Evolutionary conservation across 371 early-diverging fungal genomes (phyloP), one percentile per base, ranked within the genome.

Genomic region (Mucor circinelloides): DNA sequence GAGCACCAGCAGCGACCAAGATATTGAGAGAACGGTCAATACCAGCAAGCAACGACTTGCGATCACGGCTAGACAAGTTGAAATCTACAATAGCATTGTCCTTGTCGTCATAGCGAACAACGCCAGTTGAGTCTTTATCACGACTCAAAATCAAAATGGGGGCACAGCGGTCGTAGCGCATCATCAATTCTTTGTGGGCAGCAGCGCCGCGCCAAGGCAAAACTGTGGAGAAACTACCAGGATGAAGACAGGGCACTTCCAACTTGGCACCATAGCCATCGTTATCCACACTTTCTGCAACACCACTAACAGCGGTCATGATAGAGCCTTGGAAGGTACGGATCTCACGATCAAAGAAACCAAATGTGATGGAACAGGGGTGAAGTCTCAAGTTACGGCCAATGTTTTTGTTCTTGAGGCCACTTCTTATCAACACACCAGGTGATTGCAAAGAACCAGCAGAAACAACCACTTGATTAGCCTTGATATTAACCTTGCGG

Each of bases 371-470:
- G n/a, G 72, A 57, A 56, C 80, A 85, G 5, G 94, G 94, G 66
- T 94, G 93, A 19, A 91, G 67, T 54, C 75, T 74, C 28, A 94
- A 75, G 64, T 91, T 65, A 21, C 75, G 69, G n/a, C 94, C 94
- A 77, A 94, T 89, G 70, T 92, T 70, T 67, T 81, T 81, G 78
- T 92, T 92, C 60, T 78, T 86, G 46, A 94, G 72, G 19, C 91
- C 91, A 58, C 86, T 85, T 30, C 90, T 80, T 23, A 77, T 70
- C 71, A 94, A 68, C 25, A 94, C 65, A 23, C 85, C 84, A 6
- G 94, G 93, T 0, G 90, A 81, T 60, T 91, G 83, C 55, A 94
- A 77, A 0, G 91, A 84, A 2, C 94, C 93, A 55, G 81, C 84
- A 42, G 90, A 71, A 8, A 88, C 83, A 50, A 93, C 84, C 1